phyloP scores from a whole-genome alignment of 495 filamentous ascomycete genomes.

The Penicillium paradoxum region DNA sequence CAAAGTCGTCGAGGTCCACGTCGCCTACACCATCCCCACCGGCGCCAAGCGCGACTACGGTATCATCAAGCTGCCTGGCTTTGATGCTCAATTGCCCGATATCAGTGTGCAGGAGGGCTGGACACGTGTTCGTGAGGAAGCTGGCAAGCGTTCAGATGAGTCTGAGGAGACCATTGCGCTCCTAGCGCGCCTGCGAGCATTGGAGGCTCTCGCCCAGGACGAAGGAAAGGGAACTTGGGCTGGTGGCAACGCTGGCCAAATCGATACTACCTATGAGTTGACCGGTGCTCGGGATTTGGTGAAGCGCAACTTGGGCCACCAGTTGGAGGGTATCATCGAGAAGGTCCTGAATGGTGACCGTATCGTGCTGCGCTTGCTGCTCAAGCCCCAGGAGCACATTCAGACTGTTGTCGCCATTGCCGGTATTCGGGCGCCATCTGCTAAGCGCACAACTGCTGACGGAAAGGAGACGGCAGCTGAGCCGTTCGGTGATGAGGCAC shows the following conservation, averaged over 20 bases:
- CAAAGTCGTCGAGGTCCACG: constrained; percentile 76
- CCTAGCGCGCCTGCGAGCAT: constrained; percentile 66
- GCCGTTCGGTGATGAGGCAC: constrained; percentile 80
- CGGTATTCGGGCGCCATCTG: constrained; percentile 79
- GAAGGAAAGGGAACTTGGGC: constrained; percentile 77
- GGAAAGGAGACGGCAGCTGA: constrained; percentile 79
- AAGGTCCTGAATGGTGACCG: constrained; percentile 87
- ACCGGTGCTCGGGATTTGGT: constrained; percentile 66
- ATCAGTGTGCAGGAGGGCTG: constrained; percentile 78
- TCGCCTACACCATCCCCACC: constrained; percentile 77
- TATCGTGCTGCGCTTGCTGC: constrained; percentile 73
- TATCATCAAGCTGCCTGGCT: constrained; percentile 60
- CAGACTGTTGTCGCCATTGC: constrained; percentile 85
- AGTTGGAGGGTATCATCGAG: constrained; percentile 77
- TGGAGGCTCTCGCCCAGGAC: constrained; percentile 76
- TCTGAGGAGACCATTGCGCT: constrained; percentile 63
- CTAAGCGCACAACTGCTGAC: constrained; percentile 74
- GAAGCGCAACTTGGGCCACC: constrained; percentile 70
- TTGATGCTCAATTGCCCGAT: constrained; percentile 72
- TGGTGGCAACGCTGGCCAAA: constrained; percentile 48
- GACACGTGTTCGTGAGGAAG: constrained; percentile 88
- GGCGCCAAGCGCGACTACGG: constrained; percentile 84
- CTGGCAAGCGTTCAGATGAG: constrained; percentile 76
- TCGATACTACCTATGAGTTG: constrained; percentile 76
- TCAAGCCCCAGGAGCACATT: constrained; percentile 70